phyloP scores from a whole-genome alignment of 495 filamentous ascomycete genomes.

The Bacidia rubella region DNA sequence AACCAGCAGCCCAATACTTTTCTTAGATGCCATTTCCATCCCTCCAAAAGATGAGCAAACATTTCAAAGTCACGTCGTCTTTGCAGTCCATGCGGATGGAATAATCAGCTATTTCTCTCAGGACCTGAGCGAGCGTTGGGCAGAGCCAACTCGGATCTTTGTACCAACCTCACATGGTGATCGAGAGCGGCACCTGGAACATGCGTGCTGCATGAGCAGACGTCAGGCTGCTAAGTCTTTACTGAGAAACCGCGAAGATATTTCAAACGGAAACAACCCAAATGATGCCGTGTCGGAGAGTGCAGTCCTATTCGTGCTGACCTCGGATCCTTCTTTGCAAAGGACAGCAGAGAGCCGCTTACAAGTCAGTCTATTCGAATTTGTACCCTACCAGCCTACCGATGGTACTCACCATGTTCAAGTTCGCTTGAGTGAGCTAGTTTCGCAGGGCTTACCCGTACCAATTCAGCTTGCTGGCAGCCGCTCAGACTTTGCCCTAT shows the following conservation, averaged over 20 bases:
- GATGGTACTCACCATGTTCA: background rate
- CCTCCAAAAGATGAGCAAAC: background rate
- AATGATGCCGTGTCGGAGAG: background rate
- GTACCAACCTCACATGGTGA: background rate
- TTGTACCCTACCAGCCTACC: background rate
- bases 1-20: constrained; percentile 26
- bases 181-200: background rate
- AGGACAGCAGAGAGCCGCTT: background rate
- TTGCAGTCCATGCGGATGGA: constrained; percentile 35
- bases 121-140: background rate
- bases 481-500: constrained; percentile 4
- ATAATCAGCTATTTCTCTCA: constrained; percentile 6
- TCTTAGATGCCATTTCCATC: constrained; percentile 19
- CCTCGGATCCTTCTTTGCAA: background rate
- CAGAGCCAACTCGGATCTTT: background rate
- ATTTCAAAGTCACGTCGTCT: constrained; percentile 24
- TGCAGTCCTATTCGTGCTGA: constrained; percentile 11
- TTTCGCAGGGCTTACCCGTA: constrained; percentile 3
- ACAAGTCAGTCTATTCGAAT: background rate
- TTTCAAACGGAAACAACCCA: constrained; percentile 9
- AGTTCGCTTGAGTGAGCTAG: background rate
- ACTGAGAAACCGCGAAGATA: constrained; percentile 31
- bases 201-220: constrained; percentile 15
- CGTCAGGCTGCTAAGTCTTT: constrained; percentile 31
- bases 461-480: constrained; percentile 1